Evolutionary conservation across 331 rosid genomes (phyloP).

Genomic region (Prunus yedoensis): DNA sequence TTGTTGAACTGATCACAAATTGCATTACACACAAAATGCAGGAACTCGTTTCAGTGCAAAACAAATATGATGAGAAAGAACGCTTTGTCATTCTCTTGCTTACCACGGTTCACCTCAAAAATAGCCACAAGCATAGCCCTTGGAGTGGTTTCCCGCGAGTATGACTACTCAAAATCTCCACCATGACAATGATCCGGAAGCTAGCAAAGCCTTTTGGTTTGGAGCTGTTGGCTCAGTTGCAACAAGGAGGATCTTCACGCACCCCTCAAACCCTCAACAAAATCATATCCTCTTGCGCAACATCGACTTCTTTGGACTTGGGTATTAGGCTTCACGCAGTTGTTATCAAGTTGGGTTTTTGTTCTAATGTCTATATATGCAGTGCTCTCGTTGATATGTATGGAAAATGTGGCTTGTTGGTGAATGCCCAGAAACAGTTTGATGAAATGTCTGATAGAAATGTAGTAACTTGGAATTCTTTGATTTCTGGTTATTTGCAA

Average conservation of each 20-base stretch:
- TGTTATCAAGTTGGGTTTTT: slow-evolving; percentile 37
- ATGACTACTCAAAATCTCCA: slow-evolving; percentile 7
- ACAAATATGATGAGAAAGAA: neutral
- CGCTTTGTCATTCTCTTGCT: neutral
- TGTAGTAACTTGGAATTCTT: slow-evolving; percentile 43
- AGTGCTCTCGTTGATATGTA: slow-evolving; percentile 40
- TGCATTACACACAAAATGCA: neutral
- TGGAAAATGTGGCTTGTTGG: slow-evolving; percentile 27
- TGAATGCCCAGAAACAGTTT: slow-evolving; percentile 36
- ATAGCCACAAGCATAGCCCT: neutral
- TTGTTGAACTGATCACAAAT: too few relatives aligned
- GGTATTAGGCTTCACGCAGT: slow-evolving; percentile 29
- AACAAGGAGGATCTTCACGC: slow-evolving; percentile 23
- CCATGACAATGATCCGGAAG: slow-evolving; percentile 1
- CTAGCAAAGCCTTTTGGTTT: neutral
- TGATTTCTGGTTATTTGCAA: slow-evolving; percentile 31
- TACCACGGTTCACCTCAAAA: neutral
- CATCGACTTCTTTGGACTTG: slow-evolving; percentile 23
- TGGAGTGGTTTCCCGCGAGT: slow-evolving; percentile 16
- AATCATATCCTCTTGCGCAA: slow-evolving; percentile 29
- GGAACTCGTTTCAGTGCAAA: neutral
- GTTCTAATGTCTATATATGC: slow-evolving; percentile 29
- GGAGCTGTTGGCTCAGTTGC: slow-evolving; percentile 16
- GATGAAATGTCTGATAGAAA: slow-evolving; percentile 37
- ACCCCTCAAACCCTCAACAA: slow-evolving; percentile 33